Base-by-base conservation (phyloP, 2,329 filamentous ascomycete genomes). In the Cladophialophora carrionii region DNA sequence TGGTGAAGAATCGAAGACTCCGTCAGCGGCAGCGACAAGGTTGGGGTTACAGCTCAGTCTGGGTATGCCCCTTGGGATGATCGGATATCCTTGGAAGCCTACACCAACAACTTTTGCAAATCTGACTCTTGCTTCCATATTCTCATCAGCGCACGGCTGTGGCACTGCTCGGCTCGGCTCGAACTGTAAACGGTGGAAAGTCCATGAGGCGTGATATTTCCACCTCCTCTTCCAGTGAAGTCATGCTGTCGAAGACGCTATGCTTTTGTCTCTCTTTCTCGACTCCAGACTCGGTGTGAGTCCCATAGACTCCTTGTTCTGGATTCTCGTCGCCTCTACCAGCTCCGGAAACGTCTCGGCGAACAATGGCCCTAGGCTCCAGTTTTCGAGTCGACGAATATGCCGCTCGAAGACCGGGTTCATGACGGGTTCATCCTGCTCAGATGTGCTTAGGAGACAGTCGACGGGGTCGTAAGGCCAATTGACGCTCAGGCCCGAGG, bases 361-460 rank as follows among this genome's bases (percentile, higher is more conserved):
- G 76, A 95, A 95, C 1, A 81, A 80, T 4, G 85, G 83, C 0
- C 92, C 92, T 1, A 96, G 74, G 64, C 86, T 89, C 92, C 93
- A 97, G 73, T 96, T 96, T 65, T 88, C 85, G 46, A 92, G 74
- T 51, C 90, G 83, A 2, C 89, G 79, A 56, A 96, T 74, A 75
- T 97, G 92, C 43, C 87, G 82, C 77, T 96, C 91, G 75, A 96
- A 96, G 0, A 91, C 90, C 0, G 92, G 92, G 69, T 95, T 96
- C 68, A 96, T 91, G 68, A 90, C 83, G 65, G 92, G 81, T 72
- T 92, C 88, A 8, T 88, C 86, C 4, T 75, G 75, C 37, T 79
- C 78, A 0, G 75, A 74, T 1, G 76, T 76, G 61, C 84, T 81
- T 29, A 91, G 78, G 29, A 96, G 80, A 41, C 88, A 86, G 71